Base-by-base conservation (phyloP, 2,329 filamentous ascomycete species). In the Monosporascus sp. region DNA sequence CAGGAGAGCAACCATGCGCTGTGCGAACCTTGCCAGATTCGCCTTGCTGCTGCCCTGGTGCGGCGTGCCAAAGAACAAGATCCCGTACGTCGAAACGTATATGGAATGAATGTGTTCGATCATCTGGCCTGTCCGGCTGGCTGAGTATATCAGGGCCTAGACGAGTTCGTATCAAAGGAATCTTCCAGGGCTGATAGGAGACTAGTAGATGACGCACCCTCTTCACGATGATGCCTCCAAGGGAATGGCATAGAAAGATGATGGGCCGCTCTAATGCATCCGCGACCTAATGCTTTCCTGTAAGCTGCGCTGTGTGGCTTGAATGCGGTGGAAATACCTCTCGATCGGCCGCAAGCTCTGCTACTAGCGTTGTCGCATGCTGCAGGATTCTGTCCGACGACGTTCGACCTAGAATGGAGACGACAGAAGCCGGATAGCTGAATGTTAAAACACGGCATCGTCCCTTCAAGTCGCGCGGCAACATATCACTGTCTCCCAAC, bases 21-120 rank as follows among this genome's bases (percentile, higher is more conserved):
- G 55, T 9, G 44, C 52, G 37, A 48, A 50, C 20, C 24, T 55
- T 14, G 39, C 47, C 3, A 56, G 31, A 5, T 48, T 55, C 17
- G 50, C 52, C 24, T 37, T 39, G 3, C 43, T 25, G 41, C 51
- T 55, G 6, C 55, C 53, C 37, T 53, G 51, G n/a, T 55, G 55
- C 1, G 55, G 53, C 2, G 55, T 55, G 15, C 55, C 48, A 18
- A 55, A 55, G 37, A 57, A 55, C 3, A 55, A 45, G 41, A 57
- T 53, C 17, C 50, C 55, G 18, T 57, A 50, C 1, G 53, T 55
- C n/a, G 52, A 53, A 18, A 51, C 18, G 7, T 48, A 53, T n/a
- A 53, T 52, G 20, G 55, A 51, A 37, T 37, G 53, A 24, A 57
- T n/a, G 22, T 57, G 52, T 14, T 41, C 51, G 22, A 57, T 51